Conservation (phyloP, 768 basidiomycete species). For the Cyclocybe aegerita region DNA sequence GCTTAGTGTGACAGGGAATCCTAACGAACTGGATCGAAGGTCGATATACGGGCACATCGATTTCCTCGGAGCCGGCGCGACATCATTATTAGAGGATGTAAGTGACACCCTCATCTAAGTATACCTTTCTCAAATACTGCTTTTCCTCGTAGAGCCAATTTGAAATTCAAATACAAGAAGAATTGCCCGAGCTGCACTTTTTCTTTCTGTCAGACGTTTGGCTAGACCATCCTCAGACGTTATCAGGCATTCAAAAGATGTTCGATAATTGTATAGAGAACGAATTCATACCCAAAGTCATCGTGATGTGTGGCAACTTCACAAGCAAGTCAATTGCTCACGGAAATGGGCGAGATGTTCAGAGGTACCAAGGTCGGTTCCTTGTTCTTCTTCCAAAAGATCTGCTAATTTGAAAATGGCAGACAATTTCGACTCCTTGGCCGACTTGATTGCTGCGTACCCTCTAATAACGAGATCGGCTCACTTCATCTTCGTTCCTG, state of each 20-base stretch:
- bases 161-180: constrained; percentile 59
- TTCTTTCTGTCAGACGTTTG: constrained; percentile 96
- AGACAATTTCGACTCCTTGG: constrained; percentile 89
- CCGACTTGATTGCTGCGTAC: constrained; percentile 81
- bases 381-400: neutral
- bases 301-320: constrained; percentile 95
- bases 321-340: constrained; percentile 78
- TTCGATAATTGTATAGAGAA: constrained; percentile 90
- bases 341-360: constrained; percentile 75
- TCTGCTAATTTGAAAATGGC: constrained; percentile 3
- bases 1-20: neutral
- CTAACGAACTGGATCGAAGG: constrained; percentile 37
- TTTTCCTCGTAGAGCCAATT: constrained; percentile 52
- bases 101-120: constrained; percentile 20
- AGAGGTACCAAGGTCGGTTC: constrained; percentile 77
- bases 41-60: constrained; percentile 96
- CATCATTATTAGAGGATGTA: constrained; percentile 90
- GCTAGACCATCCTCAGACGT: constrained; percentile 86
- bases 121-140: constrained; percentile 4
- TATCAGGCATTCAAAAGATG: constrained; percentile 78
- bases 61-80: constrained; percentile 92
- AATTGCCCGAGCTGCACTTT: constrained; percentile 78
- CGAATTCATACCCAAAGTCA: constrained; percentile 82
- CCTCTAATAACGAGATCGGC: constrained; percentile 74
- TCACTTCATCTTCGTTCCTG: constrained; percentile 93